Evolutionary conservation across 1,284 basidiomycete species (phyloP).

Genomic region (Bjerkandera adusta): DNA sequence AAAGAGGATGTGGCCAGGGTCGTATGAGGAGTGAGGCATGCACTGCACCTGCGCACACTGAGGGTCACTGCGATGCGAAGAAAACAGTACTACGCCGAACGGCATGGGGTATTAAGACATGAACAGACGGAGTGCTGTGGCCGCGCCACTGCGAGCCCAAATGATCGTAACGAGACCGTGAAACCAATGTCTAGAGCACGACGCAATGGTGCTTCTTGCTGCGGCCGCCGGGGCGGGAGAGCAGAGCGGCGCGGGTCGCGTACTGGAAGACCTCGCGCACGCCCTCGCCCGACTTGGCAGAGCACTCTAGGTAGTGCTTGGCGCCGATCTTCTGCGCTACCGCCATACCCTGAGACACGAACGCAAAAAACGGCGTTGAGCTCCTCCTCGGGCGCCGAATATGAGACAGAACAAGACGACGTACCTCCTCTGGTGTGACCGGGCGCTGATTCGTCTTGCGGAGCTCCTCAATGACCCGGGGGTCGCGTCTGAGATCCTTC

Average conservation of each 20-base stretch:
- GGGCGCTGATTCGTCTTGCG: constrained; percentile 62
- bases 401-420: constrained; percentile 18
- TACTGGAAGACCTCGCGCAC: constrained; percentile 79
- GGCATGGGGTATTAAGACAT: constrained; percentile 28
- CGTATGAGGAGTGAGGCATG: constrained; percentile 4
- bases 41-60: constrained; percentile 11
- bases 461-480: constrained; percentile 51
- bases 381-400: constrained; percentile 5
- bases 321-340: constrained; percentile 77
- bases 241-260: constrained; percentile 65
- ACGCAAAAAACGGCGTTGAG: background rate
- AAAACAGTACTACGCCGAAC: constrained; percentile 29
- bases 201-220: constrained; percentile 44
- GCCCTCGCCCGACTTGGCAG: constrained; percentile 69
- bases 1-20: constrained; percentile 22
- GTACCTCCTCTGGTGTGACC: constrained; percentile 53
- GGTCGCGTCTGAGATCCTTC: constrained; percentile 66
- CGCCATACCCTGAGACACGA: constrained; percentile 52
- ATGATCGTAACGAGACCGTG: too few species aligned
- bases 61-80: constrained; percentile 29
- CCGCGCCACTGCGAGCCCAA: too few species aligned
- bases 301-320: constrained; percentile 73
- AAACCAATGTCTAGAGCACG: constrained; percentile 44
- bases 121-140: constrained; percentile 7
- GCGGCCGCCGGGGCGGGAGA: constrained; percentile 36